Percentiles rank a stretch among this genome's conserved stretches.
Evolutionary conservation across 768 basidiomycete species (phyloP).

Genomic region (Peribolospora kevripleyi): DNA sequence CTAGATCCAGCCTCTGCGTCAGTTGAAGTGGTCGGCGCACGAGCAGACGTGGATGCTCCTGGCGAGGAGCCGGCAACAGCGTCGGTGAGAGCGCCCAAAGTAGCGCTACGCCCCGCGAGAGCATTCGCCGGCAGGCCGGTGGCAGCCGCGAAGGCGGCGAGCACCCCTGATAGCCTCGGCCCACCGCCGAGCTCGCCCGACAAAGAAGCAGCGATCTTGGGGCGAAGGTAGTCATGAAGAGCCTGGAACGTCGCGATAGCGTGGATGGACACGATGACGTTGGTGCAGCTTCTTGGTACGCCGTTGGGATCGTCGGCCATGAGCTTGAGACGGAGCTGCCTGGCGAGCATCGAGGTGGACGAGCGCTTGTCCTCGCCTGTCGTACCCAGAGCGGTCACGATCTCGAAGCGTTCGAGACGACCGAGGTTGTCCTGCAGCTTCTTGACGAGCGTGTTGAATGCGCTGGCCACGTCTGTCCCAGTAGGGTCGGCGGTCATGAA

Average conservation of each 20-base stretch:
- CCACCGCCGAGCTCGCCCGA: not conserved
- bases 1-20: too few relatives aligned
- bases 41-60: not conserved
- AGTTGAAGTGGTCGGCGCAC: too few relatives aligned
- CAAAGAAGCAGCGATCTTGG: conserved; percentile 43
- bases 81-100: conserved; percentile 37
- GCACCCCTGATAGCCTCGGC: conserved; percentile 52
- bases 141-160: conserved; percentile 57
- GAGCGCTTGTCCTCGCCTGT: conserved; percentile 45
- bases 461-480: conserved; percentile 30
- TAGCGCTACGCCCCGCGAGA: conserved; percentile 11
- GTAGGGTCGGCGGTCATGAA: conserved; percentile 37
- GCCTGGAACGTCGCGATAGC: conserved; percentile 97
- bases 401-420: conserved; percentile 84
- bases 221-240: conserved; percentile 81
- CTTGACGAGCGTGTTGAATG: conserved; percentile 60
- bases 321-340: conserved; percentile 68
- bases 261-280: conserved; percentile 89
- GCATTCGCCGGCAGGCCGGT: conserved; percentile 35
- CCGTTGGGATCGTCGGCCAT: conserved; percentile 75
- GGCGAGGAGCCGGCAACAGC: conserved; percentile 28
- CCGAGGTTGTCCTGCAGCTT: conserved; percentile 89
- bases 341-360: conserved; percentile 56
- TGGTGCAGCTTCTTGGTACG: conserved; percentile 48
- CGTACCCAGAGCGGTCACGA: conserved; percentile 45